Conservation (phyloP, 306 rosid genomes). For the Phaseolus lunatus region DNA sequence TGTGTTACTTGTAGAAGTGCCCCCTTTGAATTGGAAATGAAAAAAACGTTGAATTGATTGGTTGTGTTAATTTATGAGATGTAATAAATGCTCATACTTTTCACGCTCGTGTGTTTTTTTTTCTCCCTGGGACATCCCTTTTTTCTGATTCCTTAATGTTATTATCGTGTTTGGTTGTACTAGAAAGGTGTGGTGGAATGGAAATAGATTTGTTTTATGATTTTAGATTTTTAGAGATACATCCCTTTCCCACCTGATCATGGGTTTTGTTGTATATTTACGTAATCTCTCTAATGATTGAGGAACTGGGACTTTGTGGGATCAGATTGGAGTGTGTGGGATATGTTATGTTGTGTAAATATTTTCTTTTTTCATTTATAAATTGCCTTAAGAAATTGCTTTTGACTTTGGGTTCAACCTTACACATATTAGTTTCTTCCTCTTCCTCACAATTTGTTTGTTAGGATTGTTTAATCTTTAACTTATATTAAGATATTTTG, state of each 20-base stretch:
- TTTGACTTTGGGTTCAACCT: slow-evolving; percentile 22
- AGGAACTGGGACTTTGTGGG: not conserved
- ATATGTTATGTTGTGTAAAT: slow-evolving; percentile 11
- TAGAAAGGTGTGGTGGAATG: not conserved
- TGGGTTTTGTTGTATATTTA: slow-evolving; percentile 24
- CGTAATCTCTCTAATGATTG: not conserved
- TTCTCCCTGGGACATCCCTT: not conserved
- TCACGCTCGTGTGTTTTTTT: slow-evolving; percentile 4
- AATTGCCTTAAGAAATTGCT: not conserved
- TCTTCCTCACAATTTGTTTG: slow-evolving; percentile 19
- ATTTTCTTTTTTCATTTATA: not conserved
- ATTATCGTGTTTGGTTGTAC: not conserved
- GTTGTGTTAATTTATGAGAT: slow-evolving; percentile 9
- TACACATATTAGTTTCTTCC: slow-evolving; percentile 14
- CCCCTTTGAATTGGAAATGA: not conserved
- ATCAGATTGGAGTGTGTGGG: not conserved
- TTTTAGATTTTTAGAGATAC: not conserved
- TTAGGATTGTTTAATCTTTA: not conserved
- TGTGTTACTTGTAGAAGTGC: not conserved
- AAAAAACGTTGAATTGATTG: slow-evolving; percentile 11
- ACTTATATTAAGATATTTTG: not conserved
- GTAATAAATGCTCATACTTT: not conserved
- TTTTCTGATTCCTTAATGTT: slow-evolving; percentile 21
- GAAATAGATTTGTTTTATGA: not conserved
- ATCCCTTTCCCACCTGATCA: not conserved